Base-by-base conservation (phyloP, 2,329 filamentous ascomycete species). In the Ophiosphaerella herpotricha region DNA sequence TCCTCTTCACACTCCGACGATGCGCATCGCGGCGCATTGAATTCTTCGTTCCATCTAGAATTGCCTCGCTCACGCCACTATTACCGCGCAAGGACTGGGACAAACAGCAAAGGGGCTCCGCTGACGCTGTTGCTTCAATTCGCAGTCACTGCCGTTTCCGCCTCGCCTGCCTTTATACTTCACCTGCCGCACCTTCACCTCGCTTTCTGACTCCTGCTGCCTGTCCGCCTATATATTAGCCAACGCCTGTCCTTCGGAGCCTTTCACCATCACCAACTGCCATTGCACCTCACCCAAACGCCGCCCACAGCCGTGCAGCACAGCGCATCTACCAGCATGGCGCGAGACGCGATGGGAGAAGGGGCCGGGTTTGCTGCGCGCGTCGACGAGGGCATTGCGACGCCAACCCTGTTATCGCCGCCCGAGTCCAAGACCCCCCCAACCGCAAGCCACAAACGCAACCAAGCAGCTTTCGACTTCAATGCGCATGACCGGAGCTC, bases 401-500 rank as follows among this genome's bases (percentile, higher is more conserved):
- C 78, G 32, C 77, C 79, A 3, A 71, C 76, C 5, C 67, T 80
- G 18, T 73, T 80, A 29, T 81, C 84, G 38, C 83, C 84, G 34
- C 81, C 82, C 18, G 78, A 80, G 44, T 83, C 82, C 23, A 85
- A 82, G 63, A 86, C 83, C 21, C 83, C 84, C 23, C 82, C 83
- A 6, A 84, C 80, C 12, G 76, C 80, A 55, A 77, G 63, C 59
- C 80, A 77, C 70, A 81, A 74, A 74, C 78, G 60, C 63, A 77
- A 71, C 61, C 70, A 68, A 66, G 66, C 62, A 34, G 55, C 67
- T 63, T 65, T 68, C 39, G 52, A 53, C 13, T 52, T 61, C 21
- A 61, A 59, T 31, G 57, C 47, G 16, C 63, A 64, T 61, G 70
- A 61, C 42, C 69, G 69, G 39, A 74, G 66, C 42, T 77, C 81